Evolutionary conservation across 257 asterid genomes (phyloP).

Genomic region (Mentha longifolia): DNA sequence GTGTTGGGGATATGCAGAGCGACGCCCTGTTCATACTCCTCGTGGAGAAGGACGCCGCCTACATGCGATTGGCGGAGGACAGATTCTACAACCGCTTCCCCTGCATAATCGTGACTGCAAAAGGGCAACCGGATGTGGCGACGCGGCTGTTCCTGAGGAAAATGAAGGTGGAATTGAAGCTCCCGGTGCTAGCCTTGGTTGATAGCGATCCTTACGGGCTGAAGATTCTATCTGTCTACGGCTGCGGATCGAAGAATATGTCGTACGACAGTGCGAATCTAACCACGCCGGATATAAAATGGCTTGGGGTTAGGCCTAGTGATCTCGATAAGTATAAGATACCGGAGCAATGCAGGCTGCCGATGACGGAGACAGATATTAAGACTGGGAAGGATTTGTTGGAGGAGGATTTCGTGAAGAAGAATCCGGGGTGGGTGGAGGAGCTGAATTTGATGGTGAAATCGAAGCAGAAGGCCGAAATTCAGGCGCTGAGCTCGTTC

Average conservation of each 20-base stretch:
- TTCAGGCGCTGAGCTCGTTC: constrained; percentile 89
- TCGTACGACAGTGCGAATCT: constrained; percentile 85
- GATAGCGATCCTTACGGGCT: constrained; percentile 90
- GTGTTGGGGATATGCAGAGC: constrained; percentile 94
- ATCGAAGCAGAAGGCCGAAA: constrained; percentile 91
- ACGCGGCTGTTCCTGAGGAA: constrained; percentile 80
- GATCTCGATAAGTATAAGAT: constrained; percentile 83
- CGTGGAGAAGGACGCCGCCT: constrained; percentile 93
- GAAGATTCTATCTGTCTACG: constrained; percentile 78
- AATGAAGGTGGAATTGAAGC: constrained; percentile 84
- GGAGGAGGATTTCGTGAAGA: constrained; percentile 97
- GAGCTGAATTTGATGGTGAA: constrained; percentile 90
- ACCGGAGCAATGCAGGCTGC: constrained; percentile 87
- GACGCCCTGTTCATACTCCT: constrained; percentile 79
- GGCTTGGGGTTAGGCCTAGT: constrained; percentile 88
- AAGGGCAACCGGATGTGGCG: constrained; percentile 87
- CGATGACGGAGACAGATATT: constrained; percentile 88
- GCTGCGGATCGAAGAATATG: constrained; percentile 93
- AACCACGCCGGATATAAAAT: constrained; percentile 87
- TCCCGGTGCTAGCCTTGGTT: constrained; percentile 81
- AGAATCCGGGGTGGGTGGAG: no score
- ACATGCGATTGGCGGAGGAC: constrained; percentile 82
- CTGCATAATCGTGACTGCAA: constrained; percentile 81
- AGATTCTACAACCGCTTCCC: constrained; percentile 82
- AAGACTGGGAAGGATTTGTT: constrained; percentile 86